phyloP scores from a whole-genome alignment of 257 asterid species.

The Jacaranda mimosifolia region DNA sequence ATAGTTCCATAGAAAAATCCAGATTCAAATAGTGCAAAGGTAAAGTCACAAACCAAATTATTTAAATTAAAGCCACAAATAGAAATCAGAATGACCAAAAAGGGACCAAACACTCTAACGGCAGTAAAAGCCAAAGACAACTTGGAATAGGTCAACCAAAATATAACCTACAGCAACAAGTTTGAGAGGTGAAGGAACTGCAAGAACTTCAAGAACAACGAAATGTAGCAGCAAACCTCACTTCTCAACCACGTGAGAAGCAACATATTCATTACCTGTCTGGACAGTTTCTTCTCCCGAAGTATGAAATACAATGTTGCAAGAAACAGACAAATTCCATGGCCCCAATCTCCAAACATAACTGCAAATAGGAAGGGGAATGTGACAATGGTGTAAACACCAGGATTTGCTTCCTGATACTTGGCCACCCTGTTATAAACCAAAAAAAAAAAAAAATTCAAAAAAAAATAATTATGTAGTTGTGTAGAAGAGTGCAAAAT shows the following conservation, averaged over 20 bases:
- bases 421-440: no score
- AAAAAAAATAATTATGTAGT: no score
- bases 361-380: no score
- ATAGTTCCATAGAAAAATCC: neutral
- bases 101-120: neutral
- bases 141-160: neutral
- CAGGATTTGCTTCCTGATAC: no score
- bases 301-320: no score
- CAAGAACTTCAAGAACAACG: neutral
- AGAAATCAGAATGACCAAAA: neutral
- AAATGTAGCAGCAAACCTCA: neutral
- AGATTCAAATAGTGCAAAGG: neutral
- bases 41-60: neutral
- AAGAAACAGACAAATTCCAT: no score
- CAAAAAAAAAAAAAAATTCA: no score
- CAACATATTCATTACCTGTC: neutral
- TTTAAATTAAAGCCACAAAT: neutral
- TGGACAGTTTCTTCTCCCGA: no score
- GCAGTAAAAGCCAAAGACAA: neutral
- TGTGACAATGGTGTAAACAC: no score
- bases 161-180: neutral
- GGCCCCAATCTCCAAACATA: no score
- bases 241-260: neutral
- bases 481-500: no score
- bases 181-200: slow-evolving; percentile 5